A percentile compares a stretch with the other conserved stretches of the same genome.
phyloP scores from a whole-genome alignment of 2,329 filamentous ascomycete species.

The Waltergamsia citrina region DNA sequence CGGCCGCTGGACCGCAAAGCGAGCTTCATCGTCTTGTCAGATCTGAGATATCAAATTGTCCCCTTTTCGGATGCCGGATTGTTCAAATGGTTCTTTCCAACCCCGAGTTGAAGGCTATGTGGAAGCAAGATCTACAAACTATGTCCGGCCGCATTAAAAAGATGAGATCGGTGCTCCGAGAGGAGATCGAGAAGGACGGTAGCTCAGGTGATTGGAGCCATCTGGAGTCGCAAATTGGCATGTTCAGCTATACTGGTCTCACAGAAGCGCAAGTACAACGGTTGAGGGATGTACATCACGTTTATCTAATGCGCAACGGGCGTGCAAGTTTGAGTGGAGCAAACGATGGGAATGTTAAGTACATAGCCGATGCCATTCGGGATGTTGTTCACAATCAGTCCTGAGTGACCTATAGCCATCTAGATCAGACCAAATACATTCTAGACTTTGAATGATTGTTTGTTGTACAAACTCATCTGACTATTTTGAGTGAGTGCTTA shows the following conservation, averaged over 20 bases:
- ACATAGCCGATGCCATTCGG: conserved; percentile 7
- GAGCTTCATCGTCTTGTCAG: conserved; percentile 4
- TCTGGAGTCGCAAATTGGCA: conserved; percentile 23
- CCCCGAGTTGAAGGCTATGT: conserved; percentile 3
- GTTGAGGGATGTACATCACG: conserved; percentile 1
- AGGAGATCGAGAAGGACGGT: conserved; percentile 10
- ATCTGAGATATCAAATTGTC: conserved; percentile 5
- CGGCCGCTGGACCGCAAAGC: not conserved
- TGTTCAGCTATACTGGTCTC: conserved; percentile 29
- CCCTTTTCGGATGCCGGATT: conserved; percentile 5
- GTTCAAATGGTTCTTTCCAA: conserved; percentile 4
- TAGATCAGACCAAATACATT: no score
- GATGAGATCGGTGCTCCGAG: conserved; percentile 11
- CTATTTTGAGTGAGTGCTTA: no score
- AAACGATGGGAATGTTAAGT: conserved; percentile 7
- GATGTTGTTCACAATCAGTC: no score
- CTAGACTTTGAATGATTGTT: no score
- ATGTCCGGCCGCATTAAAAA: conserved; percentile 21
- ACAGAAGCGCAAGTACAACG: conserved; percentile 15
- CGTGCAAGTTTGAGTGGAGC: conserved; percentile 7
- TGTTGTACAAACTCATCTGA: no score
- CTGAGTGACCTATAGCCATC: no score
- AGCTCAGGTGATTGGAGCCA: conserved; percentile 19
- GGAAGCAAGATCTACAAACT: conserved; percentile 17
- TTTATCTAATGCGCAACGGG: conserved; percentile 5